These are phyloP conservation scores for Mortierella polycephala DNA, from an alignment of 371 early-diverging fungal genomes.

Conservation along the genomic window DNA sequence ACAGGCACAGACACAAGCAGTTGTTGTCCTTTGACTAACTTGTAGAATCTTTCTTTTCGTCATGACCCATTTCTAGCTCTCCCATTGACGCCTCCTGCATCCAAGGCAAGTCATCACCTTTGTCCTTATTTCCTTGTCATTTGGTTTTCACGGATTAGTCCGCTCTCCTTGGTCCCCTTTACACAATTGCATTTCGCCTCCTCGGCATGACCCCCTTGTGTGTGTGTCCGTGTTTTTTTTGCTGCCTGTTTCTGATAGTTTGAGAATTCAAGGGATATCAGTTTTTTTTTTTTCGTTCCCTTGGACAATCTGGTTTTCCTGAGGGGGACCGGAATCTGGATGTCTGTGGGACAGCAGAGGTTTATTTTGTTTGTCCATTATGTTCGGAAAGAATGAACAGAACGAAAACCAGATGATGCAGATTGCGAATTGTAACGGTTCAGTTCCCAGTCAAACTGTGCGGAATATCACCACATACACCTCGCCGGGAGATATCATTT, in stretches of 20 bases:
- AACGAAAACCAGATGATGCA: too few species aligned
- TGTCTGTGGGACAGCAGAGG: too few species aligned
- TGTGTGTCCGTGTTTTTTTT: background rate
- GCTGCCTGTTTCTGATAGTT: background rate
- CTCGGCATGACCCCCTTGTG: conserved; percentile 12
- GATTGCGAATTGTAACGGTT: too few species aligned
- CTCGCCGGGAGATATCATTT: background rate
- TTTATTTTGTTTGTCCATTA: too few species aligned
- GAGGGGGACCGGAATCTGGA: too few species aligned
- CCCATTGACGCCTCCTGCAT: conserved; percentile 43
- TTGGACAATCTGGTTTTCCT: too few species aligned
- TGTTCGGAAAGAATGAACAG: too few species aligned
- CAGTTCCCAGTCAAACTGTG: too few species aligned
- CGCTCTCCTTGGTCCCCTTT: conserved; percentile 5
- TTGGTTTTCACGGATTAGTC: background rate
- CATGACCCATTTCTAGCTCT: conserved; percentile 15
- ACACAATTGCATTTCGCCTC: background rate
- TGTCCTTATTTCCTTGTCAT: background rate
- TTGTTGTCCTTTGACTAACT: too few species aligned
- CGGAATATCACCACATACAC: too few species aligned
- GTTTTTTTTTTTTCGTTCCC: too few species aligned
- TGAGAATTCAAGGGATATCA: background rate
- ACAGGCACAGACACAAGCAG: background rate
- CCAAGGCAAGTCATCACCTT: conserved; percentile 41
- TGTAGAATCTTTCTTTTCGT: too few species aligned